These are phyloP conservation scores for Backusella sp. DNA, from an alignment of 192 early-diverging fungal genomes.

Conservation along the genomic window DNA sequence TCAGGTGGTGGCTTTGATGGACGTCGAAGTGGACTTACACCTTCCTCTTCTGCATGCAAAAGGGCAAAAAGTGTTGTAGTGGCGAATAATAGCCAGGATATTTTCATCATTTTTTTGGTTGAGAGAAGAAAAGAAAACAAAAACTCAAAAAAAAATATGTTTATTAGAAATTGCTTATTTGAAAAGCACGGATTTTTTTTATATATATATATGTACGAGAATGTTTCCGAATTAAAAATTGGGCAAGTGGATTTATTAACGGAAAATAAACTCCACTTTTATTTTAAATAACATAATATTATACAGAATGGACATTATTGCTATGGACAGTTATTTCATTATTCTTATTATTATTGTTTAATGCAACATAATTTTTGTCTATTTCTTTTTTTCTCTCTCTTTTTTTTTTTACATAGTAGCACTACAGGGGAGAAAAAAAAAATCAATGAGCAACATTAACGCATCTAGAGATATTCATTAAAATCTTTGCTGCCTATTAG, in stretches of 20 bases:
- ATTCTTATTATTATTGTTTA: not conserved
- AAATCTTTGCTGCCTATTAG: not conserved
- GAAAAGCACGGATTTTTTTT: not conserved
- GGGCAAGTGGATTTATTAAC: not conserved
- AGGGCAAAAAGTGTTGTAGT: not conserved
- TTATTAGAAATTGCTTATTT: not conserved
- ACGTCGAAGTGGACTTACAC: slow-evolving; percentile 28
- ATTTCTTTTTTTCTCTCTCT: not conserved
- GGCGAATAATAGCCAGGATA: not conserved
- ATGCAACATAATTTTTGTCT: not conserved
- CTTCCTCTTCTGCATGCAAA: not conserved
- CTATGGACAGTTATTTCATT: not conserved
- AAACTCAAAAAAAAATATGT: not conserved
- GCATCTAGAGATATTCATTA: not conserved
- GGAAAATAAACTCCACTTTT: not conserved
- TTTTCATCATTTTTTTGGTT: not conserved
- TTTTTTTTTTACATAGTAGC: no score
- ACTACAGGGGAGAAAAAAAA: not conserved
- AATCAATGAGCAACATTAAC: not conserved
- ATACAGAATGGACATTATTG: not conserved
- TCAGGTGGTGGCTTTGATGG: slow-evolving; percentile 38
- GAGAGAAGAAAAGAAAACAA: not conserved
- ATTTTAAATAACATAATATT: not conserved
- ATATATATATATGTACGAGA: not conserved
- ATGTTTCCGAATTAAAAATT: not conserved